Conservation (phyloP, 345 rosid species). For the Rhizophora apiculata region DNA sequence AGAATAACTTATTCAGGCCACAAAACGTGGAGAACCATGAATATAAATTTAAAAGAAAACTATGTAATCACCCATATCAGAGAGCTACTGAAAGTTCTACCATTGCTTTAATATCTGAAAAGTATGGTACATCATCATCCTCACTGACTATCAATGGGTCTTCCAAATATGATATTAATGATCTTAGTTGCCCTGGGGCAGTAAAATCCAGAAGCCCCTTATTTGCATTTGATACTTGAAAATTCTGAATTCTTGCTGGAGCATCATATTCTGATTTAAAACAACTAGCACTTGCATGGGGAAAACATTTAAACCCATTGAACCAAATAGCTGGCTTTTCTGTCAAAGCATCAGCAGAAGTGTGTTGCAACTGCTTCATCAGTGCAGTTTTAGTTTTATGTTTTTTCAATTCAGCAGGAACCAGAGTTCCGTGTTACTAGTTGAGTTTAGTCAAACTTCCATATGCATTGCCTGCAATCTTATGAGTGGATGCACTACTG, state of each 20-base stretch:
- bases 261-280: conserved; percentile 34
- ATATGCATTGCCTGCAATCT: conserved; percentile 17
- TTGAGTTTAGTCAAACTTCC: conserved; percentile 29
- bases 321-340: conserved; percentile 36
- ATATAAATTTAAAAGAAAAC: neutral
- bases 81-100: conserved; percentile 33
- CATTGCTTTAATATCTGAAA: conserved; percentile 84
- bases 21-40: neutral
- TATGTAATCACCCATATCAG: neutral
- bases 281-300: conserved; percentile 27
- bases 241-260: conserved; percentile 28
- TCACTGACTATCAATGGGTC: conserved; percentile 50
- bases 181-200: conserved; percentile 20
- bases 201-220: conserved; percentile 22
- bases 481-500: conserved; percentile 17
- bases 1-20: conserved; percentile 28
- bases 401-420: conserved; percentile 38
- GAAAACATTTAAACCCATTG: conserved; percentile 33
- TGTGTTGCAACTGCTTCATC: conserved; percentile 23
- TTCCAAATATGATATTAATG: conserved; percentile 34
- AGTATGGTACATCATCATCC: conserved; percentile 62
- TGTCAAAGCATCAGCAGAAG: conserved; percentile 17
- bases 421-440: conserved; percentile 9
- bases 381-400: conserved; percentile 28
- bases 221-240: conserved; percentile 34